A percentile compares a stretch with the other conserved stretches of the same genome.
Conservation (phyloP, 176 grass and related monocot species). For the Triticum monococcum region DNA sequence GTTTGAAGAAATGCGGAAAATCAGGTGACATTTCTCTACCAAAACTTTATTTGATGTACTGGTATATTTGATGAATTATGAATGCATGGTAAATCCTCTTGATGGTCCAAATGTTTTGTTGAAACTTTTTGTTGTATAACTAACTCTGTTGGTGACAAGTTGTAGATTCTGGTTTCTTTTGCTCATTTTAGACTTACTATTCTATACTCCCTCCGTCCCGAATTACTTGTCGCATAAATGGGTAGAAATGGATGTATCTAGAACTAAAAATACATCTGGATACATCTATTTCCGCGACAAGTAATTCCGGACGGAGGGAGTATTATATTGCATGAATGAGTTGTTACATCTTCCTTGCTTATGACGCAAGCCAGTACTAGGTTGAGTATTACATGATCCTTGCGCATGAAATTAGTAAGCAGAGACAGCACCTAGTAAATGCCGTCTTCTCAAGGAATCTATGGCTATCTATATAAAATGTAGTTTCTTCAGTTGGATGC, state of each 20-base stretch:
- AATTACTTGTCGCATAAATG: no score
- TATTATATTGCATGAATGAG: conserved; percentile 19
- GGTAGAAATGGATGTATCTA: no score
- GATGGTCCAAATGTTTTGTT: background rate
- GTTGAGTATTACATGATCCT: conserved; percentile 29
- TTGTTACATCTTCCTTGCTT: conserved; percentile 34
- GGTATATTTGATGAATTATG: background rate
- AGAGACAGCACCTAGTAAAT: background rate
- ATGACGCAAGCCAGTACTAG: conserved; percentile 18
- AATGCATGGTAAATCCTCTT: background rate
- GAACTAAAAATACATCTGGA: no score
- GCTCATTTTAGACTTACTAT: background rate
- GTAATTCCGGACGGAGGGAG: no score
- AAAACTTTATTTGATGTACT: background rate
- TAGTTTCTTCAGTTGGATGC: conserved; percentile 14
- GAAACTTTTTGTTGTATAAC: background rate
- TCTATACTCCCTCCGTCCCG: background rate
- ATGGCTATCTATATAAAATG: background rate
- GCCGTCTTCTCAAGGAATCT: background rate
- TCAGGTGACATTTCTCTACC: conserved; percentile 52
- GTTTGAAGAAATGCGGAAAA: conserved; percentile 92
- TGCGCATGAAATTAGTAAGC: conserved; percentile 13
- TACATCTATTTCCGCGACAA: no score
- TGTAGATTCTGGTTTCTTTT: background rate
- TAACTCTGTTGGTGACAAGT: background rate